phyloP scores from a whole-genome alignment of 495 filamentous ascomycete genomes.

The Daldinia vernicosa region DNA sequence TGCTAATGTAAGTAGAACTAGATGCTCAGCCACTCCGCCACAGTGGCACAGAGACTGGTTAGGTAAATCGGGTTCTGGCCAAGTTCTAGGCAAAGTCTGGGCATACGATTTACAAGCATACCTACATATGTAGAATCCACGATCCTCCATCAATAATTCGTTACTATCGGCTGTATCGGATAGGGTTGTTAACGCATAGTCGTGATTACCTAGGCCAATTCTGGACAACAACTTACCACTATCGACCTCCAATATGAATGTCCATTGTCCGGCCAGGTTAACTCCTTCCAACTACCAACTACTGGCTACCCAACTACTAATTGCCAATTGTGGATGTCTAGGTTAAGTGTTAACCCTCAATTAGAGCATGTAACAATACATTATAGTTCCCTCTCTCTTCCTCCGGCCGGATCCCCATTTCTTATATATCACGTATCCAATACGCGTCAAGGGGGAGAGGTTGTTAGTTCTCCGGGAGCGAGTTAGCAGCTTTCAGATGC shows the following conservation, averaged over 20 bases:
- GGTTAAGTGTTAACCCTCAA: not conserved
- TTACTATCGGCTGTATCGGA: too few species aligned
- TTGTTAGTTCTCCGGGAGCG: not conserved
- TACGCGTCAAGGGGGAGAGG: not conserved
- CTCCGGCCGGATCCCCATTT: not conserved
- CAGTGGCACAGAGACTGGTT: not conserved
- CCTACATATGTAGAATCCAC: too few species aligned
- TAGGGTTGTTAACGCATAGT: too few species aligned
- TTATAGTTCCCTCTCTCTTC: not conserved
- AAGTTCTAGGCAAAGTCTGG: constrained; percentile 1
- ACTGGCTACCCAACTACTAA: not conserved
- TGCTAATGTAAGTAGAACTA: too few species aligned
- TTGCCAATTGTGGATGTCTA: not conserved
- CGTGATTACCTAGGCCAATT: too few species aligned
- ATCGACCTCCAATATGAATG: too few species aligned
- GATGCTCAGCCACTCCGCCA: not conserved
- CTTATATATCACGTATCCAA: not conserved
- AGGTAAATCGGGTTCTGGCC: not conserved
- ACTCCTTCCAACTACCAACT: not conserved
- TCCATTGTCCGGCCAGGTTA: not conserved
- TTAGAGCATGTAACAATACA: not conserved
- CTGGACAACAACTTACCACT: too few species aligned
- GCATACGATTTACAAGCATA: not conserved
- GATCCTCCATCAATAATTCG: too few species aligned
- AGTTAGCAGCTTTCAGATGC: constrained; percentile 20